Conservation (phyloP, 2,329 filamentous ascomycete genomes). For the Botrytis tulipae region DNA sequence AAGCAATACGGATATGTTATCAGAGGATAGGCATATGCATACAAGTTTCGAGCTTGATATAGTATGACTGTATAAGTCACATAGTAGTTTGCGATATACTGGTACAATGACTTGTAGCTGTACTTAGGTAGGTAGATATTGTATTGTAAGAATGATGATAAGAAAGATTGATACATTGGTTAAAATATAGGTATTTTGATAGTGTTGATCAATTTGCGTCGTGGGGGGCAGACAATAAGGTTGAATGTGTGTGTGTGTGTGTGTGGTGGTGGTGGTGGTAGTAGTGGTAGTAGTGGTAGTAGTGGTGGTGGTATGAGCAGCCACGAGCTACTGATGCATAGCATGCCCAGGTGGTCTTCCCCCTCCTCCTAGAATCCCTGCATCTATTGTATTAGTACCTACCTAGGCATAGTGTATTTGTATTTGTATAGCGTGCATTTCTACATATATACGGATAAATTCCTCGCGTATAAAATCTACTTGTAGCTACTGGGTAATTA, state of each 20-base stretch:
- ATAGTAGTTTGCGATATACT: neutral
- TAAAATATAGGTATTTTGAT: neutral
- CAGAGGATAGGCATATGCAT: neutral
- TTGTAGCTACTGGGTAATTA: neutral
- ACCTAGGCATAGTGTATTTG: neutral
- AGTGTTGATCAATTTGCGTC: neutral
- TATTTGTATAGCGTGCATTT: neutral
- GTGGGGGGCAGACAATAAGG: neutral
- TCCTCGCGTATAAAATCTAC: neutral
- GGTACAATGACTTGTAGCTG: neutral
- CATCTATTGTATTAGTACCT: neutral
- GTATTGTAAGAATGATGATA: neutral
- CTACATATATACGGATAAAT: neutral
- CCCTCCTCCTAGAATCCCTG: neutral
- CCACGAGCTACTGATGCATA: conserved; percentile 8
- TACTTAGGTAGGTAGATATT: neutral
- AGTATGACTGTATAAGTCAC: neutral
- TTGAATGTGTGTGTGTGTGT: neutral
- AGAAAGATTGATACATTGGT: neutral
- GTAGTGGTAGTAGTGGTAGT: too few species aligned
- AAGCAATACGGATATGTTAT: neutral
- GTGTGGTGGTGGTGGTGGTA: neutral
- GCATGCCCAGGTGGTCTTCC: neutral
- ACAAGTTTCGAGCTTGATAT: neutral
- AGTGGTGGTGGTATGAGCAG: neutral